Conservation (phyloP, 768 basidiomycete species). For the Leccinum broughii region DNA sequence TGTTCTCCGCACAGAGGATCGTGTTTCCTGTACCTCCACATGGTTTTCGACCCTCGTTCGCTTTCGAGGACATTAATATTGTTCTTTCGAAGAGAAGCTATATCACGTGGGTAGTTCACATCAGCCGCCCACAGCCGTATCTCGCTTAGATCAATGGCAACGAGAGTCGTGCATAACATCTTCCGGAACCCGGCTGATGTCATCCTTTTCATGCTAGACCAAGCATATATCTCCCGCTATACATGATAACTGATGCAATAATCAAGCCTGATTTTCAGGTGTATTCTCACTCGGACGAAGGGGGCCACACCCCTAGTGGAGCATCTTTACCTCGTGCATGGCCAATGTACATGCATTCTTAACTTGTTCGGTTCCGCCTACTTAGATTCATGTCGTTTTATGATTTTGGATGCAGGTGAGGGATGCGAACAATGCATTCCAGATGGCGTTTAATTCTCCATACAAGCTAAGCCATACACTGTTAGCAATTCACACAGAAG, state of each 20-base stretch:
- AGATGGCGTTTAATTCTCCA: not conserved
- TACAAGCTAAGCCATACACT: not conserved
- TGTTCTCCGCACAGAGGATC: not conserved
- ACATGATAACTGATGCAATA: not conserved
- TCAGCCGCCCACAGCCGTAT: not conserved
- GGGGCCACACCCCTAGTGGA: not conserved
- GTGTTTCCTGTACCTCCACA: not conserved
- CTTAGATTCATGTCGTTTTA: too few relatives aligned
- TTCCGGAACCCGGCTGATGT: not conserved
- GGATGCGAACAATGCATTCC: too few relatives aligned
- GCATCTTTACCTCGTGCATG: not conserved
- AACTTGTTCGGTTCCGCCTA: not conserved
- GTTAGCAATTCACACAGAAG: not conserved
- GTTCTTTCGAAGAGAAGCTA: too few relatives aligned
- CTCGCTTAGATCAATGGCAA: not conserved
- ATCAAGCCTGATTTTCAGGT: not conserved
- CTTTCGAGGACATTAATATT: too few relatives aligned
- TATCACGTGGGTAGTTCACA: not conserved
- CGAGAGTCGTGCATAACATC: not conserved
- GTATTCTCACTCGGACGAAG: not conserved
- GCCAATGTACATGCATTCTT: not conserved
- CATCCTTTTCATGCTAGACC: not conserved
- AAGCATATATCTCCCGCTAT: not conserved
- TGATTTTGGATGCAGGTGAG: not conserved
- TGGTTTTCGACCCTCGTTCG: too few relatives aligned